Evolutionary conservation across 1,284 basidiomycete genomes (phyloP), one percentile per base, ranked within the genome.

Genomic region (Tylopilus orsonianus): DNA sequence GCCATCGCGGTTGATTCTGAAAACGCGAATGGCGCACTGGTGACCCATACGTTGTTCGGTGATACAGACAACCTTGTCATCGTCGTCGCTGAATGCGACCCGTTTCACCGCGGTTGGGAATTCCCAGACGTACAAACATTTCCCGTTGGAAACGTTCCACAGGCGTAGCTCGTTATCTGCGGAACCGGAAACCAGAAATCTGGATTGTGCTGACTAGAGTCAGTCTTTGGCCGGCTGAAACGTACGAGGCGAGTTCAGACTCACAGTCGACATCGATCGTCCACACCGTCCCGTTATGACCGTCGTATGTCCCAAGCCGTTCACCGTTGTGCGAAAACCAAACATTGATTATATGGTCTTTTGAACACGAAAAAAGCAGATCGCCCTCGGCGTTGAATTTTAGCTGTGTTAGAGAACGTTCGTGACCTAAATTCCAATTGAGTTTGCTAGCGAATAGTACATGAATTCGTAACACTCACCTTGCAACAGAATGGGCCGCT

Each of bases 311-410:
- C 41, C 96, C 97, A 61, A 99, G 73, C 52, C 97, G 80, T 76
- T 99, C 96, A 56, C 97, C 97, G 65, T 99, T 99, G 65, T 97
- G 93, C n/a, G 95, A 90, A 73, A 85, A 98, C 94, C 95, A 97
- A 42, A 92, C 93, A 66, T 97, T 98, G 71, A 98, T 92, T 61
- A 92, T 71, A 62, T 89, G 82, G 70, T 99, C 96, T 79, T 99
- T 99, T 62, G 93, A 95, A 64, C 88, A 92, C 23, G 94, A 89
- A 73, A 99, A 98, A 48, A 99, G 80, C 12, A 99, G 78, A 71
- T 99, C 96, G 57, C 96, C 96, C 68, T 99, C 96, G 49, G 78
- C 74, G 78, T 99, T 99, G 80, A 95, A 93, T 74, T 90, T 91
- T 78, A 93, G 88, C 73, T 96, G 93, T n/a, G 94, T 97, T 65